phyloP scores from a whole-genome alignment of 2,329 filamentous ascomycete genomes.

The Pseudocercospora eumusae region DNA sequence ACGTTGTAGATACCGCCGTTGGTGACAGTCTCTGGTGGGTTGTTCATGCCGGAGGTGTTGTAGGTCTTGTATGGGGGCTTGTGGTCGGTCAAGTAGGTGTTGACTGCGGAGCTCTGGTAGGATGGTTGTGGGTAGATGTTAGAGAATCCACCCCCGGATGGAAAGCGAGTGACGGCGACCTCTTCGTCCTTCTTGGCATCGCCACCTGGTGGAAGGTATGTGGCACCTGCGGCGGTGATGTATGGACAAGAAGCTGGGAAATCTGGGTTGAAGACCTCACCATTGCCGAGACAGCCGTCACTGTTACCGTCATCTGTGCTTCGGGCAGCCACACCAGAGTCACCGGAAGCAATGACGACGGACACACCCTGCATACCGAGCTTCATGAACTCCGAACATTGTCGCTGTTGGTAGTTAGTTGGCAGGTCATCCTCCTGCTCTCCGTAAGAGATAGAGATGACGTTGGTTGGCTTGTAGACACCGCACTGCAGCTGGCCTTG shows the following conservation, averaged over 20 bases:
- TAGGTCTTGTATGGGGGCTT: slow-evolving; percentile 35
- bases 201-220: slow-evolving; percentile 15
- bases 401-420: slow-evolving; percentile 7
- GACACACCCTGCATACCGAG: slow-evolving; percentile 42
- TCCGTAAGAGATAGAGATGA: slow-evolving; percentile 5
- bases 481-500: slow-evolving; percentile 4
- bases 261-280: slow-evolving; percentile 26
- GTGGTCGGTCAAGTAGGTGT: slow-evolving; percentile 39
- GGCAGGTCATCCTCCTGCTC: slow-evolving; percentile 7
- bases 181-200: slow-evolving; percentile 26
- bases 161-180: slow-evolving; percentile 9
- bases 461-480: slow-evolving; percentile 6
- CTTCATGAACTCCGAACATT: slow-evolving; percentile 7
- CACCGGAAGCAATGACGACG: slow-evolving; percentile 50
- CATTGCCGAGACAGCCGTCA: slow-evolving; percentile 3
- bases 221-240: slow-evolving; percentile 18
- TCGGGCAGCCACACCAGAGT: slow-evolving; percentile 42
- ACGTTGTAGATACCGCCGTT: slow-evolving; percentile 32
- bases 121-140: slow-evolving; percentile 40
- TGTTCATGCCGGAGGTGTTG: slow-evolving; percentile 52
- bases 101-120: slow-evolving; percentile 45
- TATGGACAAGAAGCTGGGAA: slow-evolving; percentile 44
- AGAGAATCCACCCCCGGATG: slow-evolving; percentile 45
- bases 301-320: slow-evolving; percentile 36
- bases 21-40: slow-evolving; percentile 10